These are phyloP conservation scores for Termitomyces sp. DNA, from an alignment of 768 basidiomycete genomes.

Conservation along the genomic window DNA sequence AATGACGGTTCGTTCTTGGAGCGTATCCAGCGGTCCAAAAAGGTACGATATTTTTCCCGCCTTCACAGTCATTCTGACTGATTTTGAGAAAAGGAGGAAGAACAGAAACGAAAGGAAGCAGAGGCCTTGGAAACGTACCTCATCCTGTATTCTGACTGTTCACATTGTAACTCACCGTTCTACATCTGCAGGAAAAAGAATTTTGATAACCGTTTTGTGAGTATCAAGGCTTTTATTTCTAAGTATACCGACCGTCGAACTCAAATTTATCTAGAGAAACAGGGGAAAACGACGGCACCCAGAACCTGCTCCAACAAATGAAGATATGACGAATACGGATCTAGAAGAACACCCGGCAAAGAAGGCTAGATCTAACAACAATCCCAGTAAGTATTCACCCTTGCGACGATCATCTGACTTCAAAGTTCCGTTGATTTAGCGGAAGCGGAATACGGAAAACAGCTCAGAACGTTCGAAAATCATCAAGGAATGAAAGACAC, in stretches of 20 bases:
- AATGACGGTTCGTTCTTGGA: conserved; percentile 68
- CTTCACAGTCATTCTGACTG: neutral
- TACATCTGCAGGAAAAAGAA: conserved; percentile 42
- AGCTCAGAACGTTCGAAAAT: conserved; percentile 30
- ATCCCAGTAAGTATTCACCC: conserved; percentile 24
- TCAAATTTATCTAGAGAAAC: conserved; percentile 33
- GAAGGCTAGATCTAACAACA: conserved; percentile 28
- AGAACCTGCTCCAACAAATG: conserved; percentile 20
- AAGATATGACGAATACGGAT: neutral
- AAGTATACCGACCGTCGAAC: neutral
- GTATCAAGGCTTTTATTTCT: neutral
- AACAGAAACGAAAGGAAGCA: conserved; percentile 49
- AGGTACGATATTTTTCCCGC: conserved; percentile 21
- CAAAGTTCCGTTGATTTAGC: conserved; percentile 7
- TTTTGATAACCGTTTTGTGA: conserved; percentile 44
- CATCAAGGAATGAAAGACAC: conserved; percentile 35
- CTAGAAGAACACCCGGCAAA: conserved; percentile 31
- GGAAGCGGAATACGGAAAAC: conserved; percentile 31
- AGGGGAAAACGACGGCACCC: conserved; percentile 50
- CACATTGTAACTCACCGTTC: neutral
- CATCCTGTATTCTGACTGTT: neutral
- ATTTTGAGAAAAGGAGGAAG: conserved; percentile 39
- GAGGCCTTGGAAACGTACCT: conserved; percentile 40
- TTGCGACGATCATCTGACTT: neutral
- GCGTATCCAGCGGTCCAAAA: conserved; percentile 52